A percentile compares a stretch with the other conserved stretches of the same genome.
Evolutionary conservation across 352 stramenopile species (phyloP).

Genomic region (Phytophthora sp.): DNA sequence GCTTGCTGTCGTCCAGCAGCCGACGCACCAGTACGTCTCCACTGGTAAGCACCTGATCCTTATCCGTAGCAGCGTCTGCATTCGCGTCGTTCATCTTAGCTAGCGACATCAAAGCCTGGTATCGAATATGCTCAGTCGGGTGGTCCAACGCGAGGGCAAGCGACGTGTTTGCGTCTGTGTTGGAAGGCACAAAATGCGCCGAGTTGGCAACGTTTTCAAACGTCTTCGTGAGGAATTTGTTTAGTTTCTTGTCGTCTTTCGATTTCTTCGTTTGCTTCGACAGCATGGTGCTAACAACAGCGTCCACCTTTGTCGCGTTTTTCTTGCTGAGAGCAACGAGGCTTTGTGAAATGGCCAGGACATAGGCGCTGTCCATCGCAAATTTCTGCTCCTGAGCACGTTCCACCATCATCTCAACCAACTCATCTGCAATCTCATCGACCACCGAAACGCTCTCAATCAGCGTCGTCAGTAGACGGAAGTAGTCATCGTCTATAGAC

Average conservation of each 20-base stretch:
- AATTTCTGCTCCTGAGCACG: conserved; percentile 54
- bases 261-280: conserved; percentile 41
- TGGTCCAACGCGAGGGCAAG: conserved; percentile 81
- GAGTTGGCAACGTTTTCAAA: conserved; percentile 80
- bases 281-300: conserved; percentile 39
- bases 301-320: conserved; percentile 61
- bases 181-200: conserved; percentile 74
- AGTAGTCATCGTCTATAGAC: conserved; percentile 44
- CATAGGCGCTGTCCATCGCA: conserved; percentile 38
- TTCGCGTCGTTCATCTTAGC: conserved; percentile 55
- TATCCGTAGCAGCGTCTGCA: conserved; percentile 12
- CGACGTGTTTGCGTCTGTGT: conserved; percentile 70
- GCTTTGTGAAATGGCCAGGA: conserved; percentile 51
- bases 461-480: conserved; percentile 48
- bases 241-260: conserved; percentile 60
- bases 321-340: conserved; percentile 68
- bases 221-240: conserved; percentile 66
- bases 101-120: conserved; percentile 73
- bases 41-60: conserved; percentile 53
- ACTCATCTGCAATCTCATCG: conserved; percentile 54
- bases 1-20: conserved; percentile 77
- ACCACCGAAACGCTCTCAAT: conserved; percentile 48
- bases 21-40: conserved; percentile 70
- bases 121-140: conserved; percentile 75
- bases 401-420: conserved; percentile 57